Evolutionary conservation across 805 yeast species (phyloP).

Genomic region (Metschnikowia drakensbergensis): DNA sequence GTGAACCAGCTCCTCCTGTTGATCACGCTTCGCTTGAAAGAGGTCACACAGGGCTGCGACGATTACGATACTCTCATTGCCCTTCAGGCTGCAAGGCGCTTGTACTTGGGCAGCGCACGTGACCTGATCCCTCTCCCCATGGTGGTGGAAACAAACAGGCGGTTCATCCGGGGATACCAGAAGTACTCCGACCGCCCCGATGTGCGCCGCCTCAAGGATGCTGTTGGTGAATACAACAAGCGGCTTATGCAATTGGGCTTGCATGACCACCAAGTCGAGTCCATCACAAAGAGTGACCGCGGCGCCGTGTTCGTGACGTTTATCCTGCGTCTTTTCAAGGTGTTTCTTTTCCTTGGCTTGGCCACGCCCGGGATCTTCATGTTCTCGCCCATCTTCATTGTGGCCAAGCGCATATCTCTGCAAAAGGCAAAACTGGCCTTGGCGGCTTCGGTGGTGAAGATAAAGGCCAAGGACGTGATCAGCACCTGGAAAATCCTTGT

Average conservation of each 20-base stretch:
- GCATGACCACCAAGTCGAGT: constrained; percentile 41
- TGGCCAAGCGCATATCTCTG: constrained; percentile 30
- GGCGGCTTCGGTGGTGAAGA: constrained; percentile 36
- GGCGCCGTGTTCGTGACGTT: constrained; percentile 23
- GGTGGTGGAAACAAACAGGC: constrained; percentile 41
- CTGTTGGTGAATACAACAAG: constrained; percentile 34
- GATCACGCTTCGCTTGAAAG: constrained; percentile 33
- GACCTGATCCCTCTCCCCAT: constrained; percentile 37
- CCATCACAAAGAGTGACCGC: constrained; percentile 23
- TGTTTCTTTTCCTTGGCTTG: constrained; percentile 28
- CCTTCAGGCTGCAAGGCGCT: constrained; percentile 40
- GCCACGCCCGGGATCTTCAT: constrained; percentile 37
- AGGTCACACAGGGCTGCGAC: constrained; percentile 39
- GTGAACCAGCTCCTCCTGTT: constrained; percentile 27
- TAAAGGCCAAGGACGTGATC: constrained; percentile 40
- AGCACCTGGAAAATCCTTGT: constrained; percentile 44
- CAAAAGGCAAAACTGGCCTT: constrained; percentile 38
- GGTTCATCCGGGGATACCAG: constrained; percentile 36
- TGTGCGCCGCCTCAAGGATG: constrained; percentile 26
- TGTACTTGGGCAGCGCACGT: constrained; percentile 34
- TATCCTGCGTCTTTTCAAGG: constrained; percentile 24
- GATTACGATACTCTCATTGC: constrained; percentile 43
- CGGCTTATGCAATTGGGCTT: constrained; percentile 30
- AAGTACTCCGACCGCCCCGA: constrained; percentile 33
- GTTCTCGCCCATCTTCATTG: constrained; percentile 40